These are phyloP conservation scores for Ocimum tenuiflorum DNA, from an alignment of 257 asterid genomes.

Conservation along the genomic window DNA sequence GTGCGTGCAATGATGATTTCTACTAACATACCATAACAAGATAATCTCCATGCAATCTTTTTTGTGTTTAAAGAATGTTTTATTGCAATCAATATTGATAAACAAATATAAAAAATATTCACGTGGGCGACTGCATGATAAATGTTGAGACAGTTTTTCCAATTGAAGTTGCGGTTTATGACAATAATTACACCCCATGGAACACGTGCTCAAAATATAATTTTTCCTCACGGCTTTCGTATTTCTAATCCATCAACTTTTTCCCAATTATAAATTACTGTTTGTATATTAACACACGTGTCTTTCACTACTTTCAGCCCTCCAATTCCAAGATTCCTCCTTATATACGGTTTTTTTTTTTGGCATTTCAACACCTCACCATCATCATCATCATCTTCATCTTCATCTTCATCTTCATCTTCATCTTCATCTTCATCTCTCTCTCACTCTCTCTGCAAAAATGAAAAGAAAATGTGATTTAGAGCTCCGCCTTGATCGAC, in stretches of 20 bases:
- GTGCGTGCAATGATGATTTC: too few species aligned
- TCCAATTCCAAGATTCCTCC: slow-evolving; percentile 8
- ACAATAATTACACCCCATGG: neutral
- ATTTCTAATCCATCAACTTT: neutral
- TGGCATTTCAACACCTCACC: neutral
- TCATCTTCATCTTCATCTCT: neutral
- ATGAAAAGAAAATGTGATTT: slow-evolving; percentile 39
- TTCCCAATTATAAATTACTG: neutral
- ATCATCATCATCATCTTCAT: too few species aligned
- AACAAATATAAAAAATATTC: neutral
- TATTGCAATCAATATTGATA: too few species aligned
- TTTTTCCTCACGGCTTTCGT: neutral
- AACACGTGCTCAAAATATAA: slow-evolving; percentile 18
- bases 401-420: too few species aligned
- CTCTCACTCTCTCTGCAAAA: neutral
- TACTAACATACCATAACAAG: too few species aligned
- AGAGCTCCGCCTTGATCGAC: slow-evolving; percentile 32
- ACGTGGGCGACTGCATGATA: neutral
- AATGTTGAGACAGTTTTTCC: neutral
- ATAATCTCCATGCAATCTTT: too few species aligned
- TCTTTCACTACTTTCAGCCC: neutral
- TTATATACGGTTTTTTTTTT: neutral
- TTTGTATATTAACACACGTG: neutral
- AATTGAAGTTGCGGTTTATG: neutral
- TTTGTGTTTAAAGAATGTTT: too few species aligned